phyloP scores from a whole-genome alignment of 768 basidiomycete genomes.

The Holtermannia corniformis region DNA sequence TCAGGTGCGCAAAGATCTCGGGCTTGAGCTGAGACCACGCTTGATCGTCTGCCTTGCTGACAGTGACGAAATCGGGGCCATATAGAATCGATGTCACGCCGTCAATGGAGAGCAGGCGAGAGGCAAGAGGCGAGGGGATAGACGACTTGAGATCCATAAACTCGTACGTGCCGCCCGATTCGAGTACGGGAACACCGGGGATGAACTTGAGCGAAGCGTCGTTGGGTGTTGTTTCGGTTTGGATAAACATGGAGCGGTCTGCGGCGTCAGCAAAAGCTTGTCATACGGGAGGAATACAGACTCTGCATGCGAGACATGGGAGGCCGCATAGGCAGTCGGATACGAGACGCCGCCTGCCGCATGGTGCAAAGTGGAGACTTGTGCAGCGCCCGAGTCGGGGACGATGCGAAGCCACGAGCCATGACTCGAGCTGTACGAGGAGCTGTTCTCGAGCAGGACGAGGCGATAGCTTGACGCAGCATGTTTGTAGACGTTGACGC shows the following conservation, averaged over 20 bases:
- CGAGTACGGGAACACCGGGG: slow-evolving; percentile 81
- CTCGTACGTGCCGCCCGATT: slow-evolving; percentile 72
- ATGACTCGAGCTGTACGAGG: too few species aligned
- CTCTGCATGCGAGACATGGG: background rate
- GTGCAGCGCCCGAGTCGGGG: too few species aligned
- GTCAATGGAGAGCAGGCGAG: slow-evolving; percentile 86
- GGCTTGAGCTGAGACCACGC: slow-evolving; percentile 89
- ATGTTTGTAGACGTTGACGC: too few species aligned
- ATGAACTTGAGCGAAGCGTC: slow-evolving; percentile 97
- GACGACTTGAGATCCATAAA: slow-evolving; percentile 84
- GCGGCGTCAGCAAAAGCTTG: background rate
- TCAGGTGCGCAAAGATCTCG: slow-evolving; percentile 87
- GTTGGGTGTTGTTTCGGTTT: slow-evolving; percentile 95
- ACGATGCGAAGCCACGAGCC: too few species aligned
- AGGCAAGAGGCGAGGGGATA: slow-evolving; percentile 84
- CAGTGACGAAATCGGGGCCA: slow-evolving; percentile 96
- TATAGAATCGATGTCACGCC: slow-evolving; percentile 85
- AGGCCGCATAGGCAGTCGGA: background rate
- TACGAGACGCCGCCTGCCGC: too few species aligned
- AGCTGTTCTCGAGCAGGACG: too few species aligned
- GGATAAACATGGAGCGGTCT: slow-evolving; percentile 85
- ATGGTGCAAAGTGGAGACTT: too few species aligned
- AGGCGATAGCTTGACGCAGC: too few species aligned
- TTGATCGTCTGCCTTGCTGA: slow-evolving; percentile 58
- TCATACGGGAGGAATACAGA: background rate